Conservation (phyloP, 192 early-diverging fungal genomes). For the Coemansia sp. region DNA sequence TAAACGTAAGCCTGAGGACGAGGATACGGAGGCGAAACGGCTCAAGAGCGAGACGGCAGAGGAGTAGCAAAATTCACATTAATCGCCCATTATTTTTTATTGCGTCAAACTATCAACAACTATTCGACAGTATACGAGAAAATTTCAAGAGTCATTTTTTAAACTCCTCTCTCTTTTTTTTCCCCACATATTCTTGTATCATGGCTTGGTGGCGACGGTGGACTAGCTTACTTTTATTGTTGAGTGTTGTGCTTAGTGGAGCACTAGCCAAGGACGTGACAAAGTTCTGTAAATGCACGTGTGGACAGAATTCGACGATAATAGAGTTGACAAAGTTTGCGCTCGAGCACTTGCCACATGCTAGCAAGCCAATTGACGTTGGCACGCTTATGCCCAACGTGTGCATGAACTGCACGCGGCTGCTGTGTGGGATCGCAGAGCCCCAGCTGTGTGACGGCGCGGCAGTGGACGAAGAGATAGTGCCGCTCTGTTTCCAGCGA, state of each 20-base stretch:
- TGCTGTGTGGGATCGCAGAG: conserved; percentile 46
- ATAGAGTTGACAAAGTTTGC: conserved; percentile 49
- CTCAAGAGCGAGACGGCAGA: conserved; percentile 10
- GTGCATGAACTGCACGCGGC: conserved; percentile 56
- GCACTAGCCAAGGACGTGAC: conserved; percentile 31
- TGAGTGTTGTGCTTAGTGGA: neutral
- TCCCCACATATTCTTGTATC: neutral
- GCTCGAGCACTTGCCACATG: conserved; percentile 48
- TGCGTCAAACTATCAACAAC: conserved; percentile 5
- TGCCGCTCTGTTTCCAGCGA: conserved; percentile 54
- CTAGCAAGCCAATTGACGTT: conserved; percentile 49
- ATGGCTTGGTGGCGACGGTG: conserved; percentile 1
- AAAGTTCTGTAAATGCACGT: conserved; percentile 55
- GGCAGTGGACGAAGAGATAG: conserved; percentile 51
- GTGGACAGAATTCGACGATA: conserved; percentile 54
- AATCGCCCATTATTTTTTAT: neutral
- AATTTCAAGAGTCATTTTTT: neutral
- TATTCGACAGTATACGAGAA: neutral
- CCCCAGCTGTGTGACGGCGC: conserved; percentile 55
- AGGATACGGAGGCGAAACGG: conserved; percentile 34
- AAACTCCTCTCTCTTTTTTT: neutral
- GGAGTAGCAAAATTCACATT: neutral
- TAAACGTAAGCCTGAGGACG: conserved; percentile 24
- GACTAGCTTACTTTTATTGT: neutral
- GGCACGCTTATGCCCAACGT: conserved; percentile 51